Evolutionary conservation across 2,329 filamentous ascomycete species (phyloP).

Genomic region (Cordyceps cicadae): DNA sequence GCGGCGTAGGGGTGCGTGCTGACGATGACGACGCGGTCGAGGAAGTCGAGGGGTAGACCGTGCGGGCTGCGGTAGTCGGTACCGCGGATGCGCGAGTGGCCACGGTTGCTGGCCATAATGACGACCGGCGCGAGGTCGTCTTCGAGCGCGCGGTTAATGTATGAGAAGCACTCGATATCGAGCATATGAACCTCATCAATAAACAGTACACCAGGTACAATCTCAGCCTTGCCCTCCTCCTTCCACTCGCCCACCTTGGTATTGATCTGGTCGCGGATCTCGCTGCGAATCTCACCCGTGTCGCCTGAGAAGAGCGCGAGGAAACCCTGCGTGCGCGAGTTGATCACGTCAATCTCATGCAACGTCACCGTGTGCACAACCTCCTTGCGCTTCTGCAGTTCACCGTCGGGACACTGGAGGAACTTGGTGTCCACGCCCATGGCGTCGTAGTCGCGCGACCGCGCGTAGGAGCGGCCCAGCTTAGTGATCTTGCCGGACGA

Average conservation of each 20-base stretch:
- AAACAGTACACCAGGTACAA: slow-evolving; percentile 93
- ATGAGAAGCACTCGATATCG: slow-evolving; percentile 98
- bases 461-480: slow-evolving; percentile 86
- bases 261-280: slow-evolving; percentile 98
- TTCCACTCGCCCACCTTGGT: slow-evolving; percentile 99
- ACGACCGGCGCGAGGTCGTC: slow-evolving; percentile 92
- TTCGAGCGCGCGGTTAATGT: slow-evolving; percentile 94
- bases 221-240: slow-evolving; percentile 97
- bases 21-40: slow-evolving; percentile 93
- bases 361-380: slow-evolving; percentile 94
- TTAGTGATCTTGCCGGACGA: slow-evolving; percentile 97
- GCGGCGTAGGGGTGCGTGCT: slow-evolving; percentile 77
- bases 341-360: slow-evolving; percentile 99
- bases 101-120: slow-evolving; percentile 98
- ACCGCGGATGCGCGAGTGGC: slow-evolving; percentile 82
- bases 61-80: slow-evolving; percentile 92
- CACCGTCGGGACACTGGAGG: slow-evolving; percentile 92
- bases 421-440: slow-evolving; percentile 99
- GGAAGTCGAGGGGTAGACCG: slow-evolving; percentile 87
- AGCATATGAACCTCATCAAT: slow-evolving; percentile 99
- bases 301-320: slow-evolving; percentile 95
- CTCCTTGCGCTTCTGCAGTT: slow-evolving; percentile 94
- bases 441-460: slow-evolving; percentile 95
- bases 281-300: slow-evolving; percentile 93
- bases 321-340: slow-evolving; percentile 97